A percentile compares a stretch with the other conserved stretches of the same genome.
Conservation (phyloP, 2,329 filamentous ascomycete genomes). For the Phoma sp. region DNA sequence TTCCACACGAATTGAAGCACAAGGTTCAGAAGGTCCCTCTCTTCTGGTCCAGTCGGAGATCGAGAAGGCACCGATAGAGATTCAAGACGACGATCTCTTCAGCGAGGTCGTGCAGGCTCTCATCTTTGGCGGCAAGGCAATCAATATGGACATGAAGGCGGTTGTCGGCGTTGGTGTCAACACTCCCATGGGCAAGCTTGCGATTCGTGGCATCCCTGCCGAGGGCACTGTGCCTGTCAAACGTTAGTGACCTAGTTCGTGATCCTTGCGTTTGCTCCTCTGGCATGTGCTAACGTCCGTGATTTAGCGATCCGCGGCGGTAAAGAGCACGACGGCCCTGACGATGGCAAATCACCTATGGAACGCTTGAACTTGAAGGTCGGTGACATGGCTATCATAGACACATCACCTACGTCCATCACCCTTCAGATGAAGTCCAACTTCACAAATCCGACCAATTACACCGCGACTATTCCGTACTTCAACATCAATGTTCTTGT, state of each 20-base stretch:
- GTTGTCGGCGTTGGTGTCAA: constrained; percentile 81
- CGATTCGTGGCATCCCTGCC: constrained; percentile 80
- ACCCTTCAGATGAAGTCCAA: constrained; percentile 75
- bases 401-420: constrained; percentile 74
- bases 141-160: constrained; percentile 78
- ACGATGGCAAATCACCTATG: constrained; percentile 51
- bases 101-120: constrained; percentile 80
- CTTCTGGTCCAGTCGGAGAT: constrained; percentile 79
- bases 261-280: constrained; percentile 29
- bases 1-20: constrained; percentile 70
- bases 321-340: constrained; percentile 49
- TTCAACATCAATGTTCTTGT: constrained; percentile 76
- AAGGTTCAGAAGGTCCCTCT: constrained; percentile 63
- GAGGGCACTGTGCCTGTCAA: constrained; percentile 88
- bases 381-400: constrained; percentile 72
- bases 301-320: constrained; percentile 44
- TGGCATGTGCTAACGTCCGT: constrained; percentile 40
- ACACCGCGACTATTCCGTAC: constrained; percentile 81
- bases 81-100: constrained; percentile 81
- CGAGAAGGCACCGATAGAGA: constrained; percentile 77
- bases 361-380: constrained; percentile 67
- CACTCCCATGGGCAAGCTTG: constrained; percentile 80
- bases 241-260: constrained; percentile 75
- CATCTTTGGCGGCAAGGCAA: constrained; percentile 72
- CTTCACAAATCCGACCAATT: constrained; percentile 87